Conservation (phyloP, 345 rosid genomes). For the Salix dunnii region DNA sequence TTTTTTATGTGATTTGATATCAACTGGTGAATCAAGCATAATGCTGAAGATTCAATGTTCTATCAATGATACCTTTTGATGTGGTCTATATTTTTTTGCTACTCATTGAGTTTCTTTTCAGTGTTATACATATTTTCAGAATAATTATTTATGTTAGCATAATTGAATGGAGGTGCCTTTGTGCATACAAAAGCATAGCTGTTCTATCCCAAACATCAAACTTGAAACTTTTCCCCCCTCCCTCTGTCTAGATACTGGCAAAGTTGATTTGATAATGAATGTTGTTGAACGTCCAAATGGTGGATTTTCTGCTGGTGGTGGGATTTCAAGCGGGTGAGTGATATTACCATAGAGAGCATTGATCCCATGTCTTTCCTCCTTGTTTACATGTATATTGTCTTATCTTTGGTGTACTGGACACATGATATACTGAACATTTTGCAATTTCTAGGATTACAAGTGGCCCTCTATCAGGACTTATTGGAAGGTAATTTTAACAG, state of each 20-base stretch:
- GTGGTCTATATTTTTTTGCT: not conserved
- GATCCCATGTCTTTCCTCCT: not conserved
- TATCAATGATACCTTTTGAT: not conserved
- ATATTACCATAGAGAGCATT: slow-evolving; percentile 7
- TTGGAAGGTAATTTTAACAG: slow-evolving; percentile 63
- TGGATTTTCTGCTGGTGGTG: slow-evolving; percentile 95
- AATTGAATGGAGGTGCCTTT: not conserved
- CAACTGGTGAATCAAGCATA: not conserved
- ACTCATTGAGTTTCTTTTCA: not conserved
- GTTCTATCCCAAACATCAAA: not conserved
- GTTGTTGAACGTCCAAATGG: slow-evolving; percentile 96
- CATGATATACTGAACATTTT: slow-evolving; percentile 5
- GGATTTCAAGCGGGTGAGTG: slow-evolving; percentile 88
- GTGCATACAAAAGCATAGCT: not conserved
- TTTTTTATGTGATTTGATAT: not conserved
- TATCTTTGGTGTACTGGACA: not conserved
- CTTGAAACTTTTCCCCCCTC: slow-evolving; percentile 1
- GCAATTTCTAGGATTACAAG: slow-evolving; percentile 69
- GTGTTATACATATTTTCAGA: not conserved
- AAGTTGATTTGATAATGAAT: slow-evolving; percentile 90
- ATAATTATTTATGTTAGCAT: slow-evolving; percentile 3
- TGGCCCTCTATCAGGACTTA: slow-evolving; percentile 87
- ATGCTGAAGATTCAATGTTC: not conserved
- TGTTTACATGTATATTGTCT: not conserved
- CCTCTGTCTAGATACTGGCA: slow-evolving; percentile 52